Evolutionary conservation across 495 filamentous ascomycete genomes (phyloP).

Genomic region (Aspergillus conjunctus): DNA sequence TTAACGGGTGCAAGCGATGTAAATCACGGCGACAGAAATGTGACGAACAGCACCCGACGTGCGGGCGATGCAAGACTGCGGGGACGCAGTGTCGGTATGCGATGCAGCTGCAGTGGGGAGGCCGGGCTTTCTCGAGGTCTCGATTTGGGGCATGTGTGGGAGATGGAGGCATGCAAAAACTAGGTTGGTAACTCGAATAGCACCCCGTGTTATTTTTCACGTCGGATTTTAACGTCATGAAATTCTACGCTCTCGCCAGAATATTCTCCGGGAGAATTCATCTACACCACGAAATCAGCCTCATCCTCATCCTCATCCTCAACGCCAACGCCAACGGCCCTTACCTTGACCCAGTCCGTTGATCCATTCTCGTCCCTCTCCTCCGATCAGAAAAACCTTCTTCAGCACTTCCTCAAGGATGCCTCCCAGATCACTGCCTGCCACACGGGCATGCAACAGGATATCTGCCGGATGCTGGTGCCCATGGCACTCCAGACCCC

Average conservation of each 20-base stretch:
- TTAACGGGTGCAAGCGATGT: slow-evolving; percentile 50
- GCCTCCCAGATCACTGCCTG: slow-evolving; percentile 50
- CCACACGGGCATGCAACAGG: slow-evolving; percentile 49
- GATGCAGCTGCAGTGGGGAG: slow-evolving; percentile 34
- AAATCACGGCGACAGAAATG: slow-evolving; percentile 51
- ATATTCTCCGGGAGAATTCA: slow-evolving; percentile 52
- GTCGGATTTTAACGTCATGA: not conserved
- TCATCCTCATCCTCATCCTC: slow-evolving; percentile 23
- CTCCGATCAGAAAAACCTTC: slow-evolving; percentile 40
- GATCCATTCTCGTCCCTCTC: slow-evolving; percentile 48
- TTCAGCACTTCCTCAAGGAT: slow-evolving; percentile 51
- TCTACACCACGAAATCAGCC: slow-evolving; percentile 44
- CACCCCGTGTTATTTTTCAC: too few relatives aligned
- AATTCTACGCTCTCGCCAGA: slow-evolving; percentile 26
- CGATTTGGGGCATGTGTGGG: slow-evolving; percentile 50
- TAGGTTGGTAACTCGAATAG: slow-evolving; percentile 33
- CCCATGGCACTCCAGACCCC: slow-evolving; percentile 52
- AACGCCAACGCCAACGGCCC: slow-evolving; percentile 25
- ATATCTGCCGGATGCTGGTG: slow-evolving; percentile 51
- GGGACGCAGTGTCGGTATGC: slow-evolving; percentile 29
- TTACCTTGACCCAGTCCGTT: slow-evolving; percentile 36
- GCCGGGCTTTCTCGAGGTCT: slow-evolving; percentile 46
- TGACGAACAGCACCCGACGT: slow-evolving; percentile 45
- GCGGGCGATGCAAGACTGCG: slow-evolving; percentile 37
- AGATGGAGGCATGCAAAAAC: slow-evolving; percentile 45